Conservation (phyloP, 2,329 filamentous ascomycete species). For the Cercospora sesami region DNA sequence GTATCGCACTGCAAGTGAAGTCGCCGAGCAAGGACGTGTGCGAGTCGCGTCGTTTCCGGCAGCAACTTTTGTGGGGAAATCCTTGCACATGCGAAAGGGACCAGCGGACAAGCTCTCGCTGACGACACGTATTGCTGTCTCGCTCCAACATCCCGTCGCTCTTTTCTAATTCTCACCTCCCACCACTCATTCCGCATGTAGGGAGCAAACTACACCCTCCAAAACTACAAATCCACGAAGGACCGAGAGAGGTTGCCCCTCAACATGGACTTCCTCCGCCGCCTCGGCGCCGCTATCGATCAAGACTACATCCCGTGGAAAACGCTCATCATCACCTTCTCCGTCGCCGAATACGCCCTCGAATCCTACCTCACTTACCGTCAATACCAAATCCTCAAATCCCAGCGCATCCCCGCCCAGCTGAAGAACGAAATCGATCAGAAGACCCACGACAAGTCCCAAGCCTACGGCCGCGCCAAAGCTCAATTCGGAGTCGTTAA, state of each 20-base stretch:
- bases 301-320: slow-evolving; percentile 96
- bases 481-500: slow-evolving; percentile 82
- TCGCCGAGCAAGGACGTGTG: neutral
- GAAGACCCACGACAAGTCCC: slow-evolving; percentile 80
- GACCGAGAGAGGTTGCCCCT: neutral
- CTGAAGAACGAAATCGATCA: slow-evolving; percentile 84
- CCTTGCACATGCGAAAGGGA: slow-evolving; percentile 1
- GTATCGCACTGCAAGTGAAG: too few relatives aligned
- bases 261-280: slow-evolving; percentile 47
- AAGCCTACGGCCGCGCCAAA: slow-evolving; percentile 93
- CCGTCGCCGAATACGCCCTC: slow-evolving; percentile 83
- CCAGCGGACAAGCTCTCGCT: neutral
- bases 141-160: neutral
- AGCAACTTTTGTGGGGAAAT: neutral
- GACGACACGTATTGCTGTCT: slow-evolving; percentile 9
- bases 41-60: neutral
- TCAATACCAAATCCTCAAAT: slow-evolving; percentile 83
- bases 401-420: slow-evolving; percentile 78
- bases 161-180: neutral
- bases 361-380: slow-evolving; percentile 86
- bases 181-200: neutral
- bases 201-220: neutral
- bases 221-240: neutral
- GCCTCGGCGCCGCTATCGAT: slow-evolving; percentile 83
- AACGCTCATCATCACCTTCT: slow-evolving; percentile 91